These are phyloP conservation scores for Zymoseptoria brevis DNA, from an alignment of 2,329 filamentous ascomycete species.

Conservation along the genomic window DNA sequence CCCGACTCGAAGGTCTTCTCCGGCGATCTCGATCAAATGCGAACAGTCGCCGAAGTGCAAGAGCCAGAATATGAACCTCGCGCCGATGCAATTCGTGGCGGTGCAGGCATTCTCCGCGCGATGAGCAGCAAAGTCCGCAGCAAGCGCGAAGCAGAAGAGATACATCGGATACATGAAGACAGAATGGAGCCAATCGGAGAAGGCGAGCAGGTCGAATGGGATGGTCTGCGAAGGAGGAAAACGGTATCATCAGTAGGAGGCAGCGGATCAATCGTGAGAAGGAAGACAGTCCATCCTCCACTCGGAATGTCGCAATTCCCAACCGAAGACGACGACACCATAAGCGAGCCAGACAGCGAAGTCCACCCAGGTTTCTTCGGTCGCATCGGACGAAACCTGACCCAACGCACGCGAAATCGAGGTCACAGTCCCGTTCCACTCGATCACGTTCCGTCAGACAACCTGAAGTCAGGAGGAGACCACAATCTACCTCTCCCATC, in stretches of 20 bases:
- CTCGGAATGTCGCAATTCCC: slow-evolving; percentile 84
- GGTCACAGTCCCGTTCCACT: slow-evolving; percentile 29
- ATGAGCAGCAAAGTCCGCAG: slow-evolving; percentile 63
- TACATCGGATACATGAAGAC: slow-evolving; percentile 70
- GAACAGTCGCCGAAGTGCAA: slow-evolving; percentile 88
- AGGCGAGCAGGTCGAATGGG: slow-evolving; percentile 79
- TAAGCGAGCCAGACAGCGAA: slow-evolving; percentile 31
- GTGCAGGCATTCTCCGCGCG: slow-evolving; percentile 77
- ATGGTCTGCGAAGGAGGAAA: slow-evolving; percentile 71
- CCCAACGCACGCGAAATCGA: slow-evolving; percentile 11
- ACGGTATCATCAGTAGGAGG: slow-evolving; percentile 36
- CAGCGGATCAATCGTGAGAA: slow-evolving; percentile 36
- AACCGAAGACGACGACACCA: slow-evolving; percentile 50
- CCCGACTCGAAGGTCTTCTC: slow-evolving; percentile 87
- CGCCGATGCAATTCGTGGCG: slow-evolving; percentile 87
- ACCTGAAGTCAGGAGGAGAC: slow-evolving; percentile 26
- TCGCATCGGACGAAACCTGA: slow-evolving; percentile 22
- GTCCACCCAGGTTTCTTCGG: slow-evolving; percentile 44
- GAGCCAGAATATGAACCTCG: slow-evolving; percentile 95
- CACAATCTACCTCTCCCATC: slow-evolving; percentile 46
- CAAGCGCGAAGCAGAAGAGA: slow-evolving; percentile 72
- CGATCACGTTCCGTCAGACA: slow-evolving; percentile 26
- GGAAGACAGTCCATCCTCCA: slow-evolving; percentile 59
- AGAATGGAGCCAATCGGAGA: slow-evolving; percentile 66
- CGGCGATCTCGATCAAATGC: slow-evolving; percentile 88